These are phyloP conservation scores for Naumovozyma dairenensis DNA, from an alignment of 805 yeast species.

Conservation along the genomic window DNA sequence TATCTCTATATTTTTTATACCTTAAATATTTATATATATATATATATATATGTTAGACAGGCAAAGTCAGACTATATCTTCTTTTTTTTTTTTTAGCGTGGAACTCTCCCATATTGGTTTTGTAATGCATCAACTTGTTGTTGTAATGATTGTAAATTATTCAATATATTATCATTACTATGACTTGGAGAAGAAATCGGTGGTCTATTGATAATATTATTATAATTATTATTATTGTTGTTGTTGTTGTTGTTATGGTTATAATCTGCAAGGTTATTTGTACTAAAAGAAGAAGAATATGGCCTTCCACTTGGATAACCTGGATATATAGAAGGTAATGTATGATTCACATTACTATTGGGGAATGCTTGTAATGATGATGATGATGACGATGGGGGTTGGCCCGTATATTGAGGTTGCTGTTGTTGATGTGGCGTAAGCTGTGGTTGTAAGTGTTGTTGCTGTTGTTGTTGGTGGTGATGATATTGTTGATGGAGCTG, in stretches of 20 bases:
- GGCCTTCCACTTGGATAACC: too few species aligned
- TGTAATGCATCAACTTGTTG: slow-evolving; percentile 56
- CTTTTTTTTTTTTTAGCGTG: background rate
- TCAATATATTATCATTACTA: slow-evolving; percentile 39
- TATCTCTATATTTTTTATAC: background rate
- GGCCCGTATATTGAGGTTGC: too few species aligned
- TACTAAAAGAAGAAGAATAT: too few species aligned
- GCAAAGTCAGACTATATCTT: too few species aligned
- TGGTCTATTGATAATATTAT: slow-evolving; percentile 17
- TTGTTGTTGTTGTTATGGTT: too few species aligned
- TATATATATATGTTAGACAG: background rate
- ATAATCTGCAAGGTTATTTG: too few species aligned
- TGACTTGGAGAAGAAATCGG: background rate
- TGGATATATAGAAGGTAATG: too few species aligned
- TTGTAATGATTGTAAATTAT: slow-evolving; percentile 57
- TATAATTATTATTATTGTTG: slow-evolving; percentile 32
- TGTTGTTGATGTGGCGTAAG: slow-evolving; percentile 1
- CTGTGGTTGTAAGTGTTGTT: background rate
- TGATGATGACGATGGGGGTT: slow-evolving; percentile 29
- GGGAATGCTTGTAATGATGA: slow-evolving; percentile 4
- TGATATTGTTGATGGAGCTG: slow-evolving; percentile 13
- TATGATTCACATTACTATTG: too few species aligned
- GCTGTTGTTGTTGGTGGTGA: slow-evolving; percentile 14
- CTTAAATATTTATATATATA: too few species aligned
- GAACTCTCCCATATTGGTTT: slow-evolving; percentile 15